These are phyloP conservation scores for Avena sativa DNA, from an alignment of 176 grass and related monocot species.

Conservation along the genomic window DNA sequence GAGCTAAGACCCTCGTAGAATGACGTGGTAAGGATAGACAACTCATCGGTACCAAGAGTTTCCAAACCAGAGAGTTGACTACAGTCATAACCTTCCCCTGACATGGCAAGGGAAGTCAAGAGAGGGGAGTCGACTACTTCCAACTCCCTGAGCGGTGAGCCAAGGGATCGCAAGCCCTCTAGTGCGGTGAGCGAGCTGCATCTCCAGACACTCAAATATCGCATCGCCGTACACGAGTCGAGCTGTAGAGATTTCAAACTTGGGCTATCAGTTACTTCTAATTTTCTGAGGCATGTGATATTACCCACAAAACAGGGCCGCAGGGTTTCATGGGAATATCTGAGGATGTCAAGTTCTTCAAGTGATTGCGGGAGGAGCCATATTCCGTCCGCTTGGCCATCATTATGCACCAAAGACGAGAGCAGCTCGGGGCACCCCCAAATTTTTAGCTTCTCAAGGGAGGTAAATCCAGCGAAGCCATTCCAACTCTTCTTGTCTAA, in stretches of 20 bases:
- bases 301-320: background rate
- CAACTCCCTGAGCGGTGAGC: background rate
- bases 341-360: background rate
- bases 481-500: background rate
- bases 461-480: background rate
- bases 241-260: background rate
- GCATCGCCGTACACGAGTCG: background rate
- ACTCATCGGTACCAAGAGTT: no score
- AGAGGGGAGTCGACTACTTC: background rate
- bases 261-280: background rate
- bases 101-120: background rate
- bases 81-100: background rate
- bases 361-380: background rate
- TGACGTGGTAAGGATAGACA: no score
- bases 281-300: background rate
- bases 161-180: background rate
- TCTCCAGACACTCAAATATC: background rate
- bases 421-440: background rate
- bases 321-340: background rate
- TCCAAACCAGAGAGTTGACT: no score
- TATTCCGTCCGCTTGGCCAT: background rate
- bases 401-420: background rate
- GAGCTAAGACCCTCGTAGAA: no score
- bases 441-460: background rate
- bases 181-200: background rate